Percentiles rank a stretch among this genome's conserved stretches.
Conservation (phyloP, 1,284 basidiomycete species). For the Hemileia vastatrix region DNA sequence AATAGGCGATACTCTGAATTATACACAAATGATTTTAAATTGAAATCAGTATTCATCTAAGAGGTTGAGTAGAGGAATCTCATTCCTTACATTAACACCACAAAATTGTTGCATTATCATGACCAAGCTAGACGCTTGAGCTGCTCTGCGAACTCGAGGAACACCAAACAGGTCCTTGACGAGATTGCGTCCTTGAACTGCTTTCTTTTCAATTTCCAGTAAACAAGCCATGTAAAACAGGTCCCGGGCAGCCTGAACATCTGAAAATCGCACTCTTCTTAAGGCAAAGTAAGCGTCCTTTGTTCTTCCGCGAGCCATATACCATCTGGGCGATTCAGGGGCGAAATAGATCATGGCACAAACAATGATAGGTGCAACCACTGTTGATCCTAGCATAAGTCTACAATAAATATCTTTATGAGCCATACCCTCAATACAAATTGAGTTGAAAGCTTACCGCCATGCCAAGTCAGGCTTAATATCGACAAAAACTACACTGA, state of each 20-base stretch:
- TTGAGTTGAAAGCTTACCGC: not conserved
- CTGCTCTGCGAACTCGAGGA: slow-evolving; percentile 63
- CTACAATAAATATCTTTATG: too few species aligned
- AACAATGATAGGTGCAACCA: slow-evolving; percentile 20
- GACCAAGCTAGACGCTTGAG: slow-evolving; percentile 44
- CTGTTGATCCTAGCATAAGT: slow-evolving; percentile 21
- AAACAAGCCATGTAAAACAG: slow-evolving; percentile 55
- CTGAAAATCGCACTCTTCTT: slow-evolving; percentile 10
- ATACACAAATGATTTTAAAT: slow-evolving; percentile 25
- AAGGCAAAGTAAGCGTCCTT: not conserved
- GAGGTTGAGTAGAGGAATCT: not conserved
- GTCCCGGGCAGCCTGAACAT: slow-evolving; percentile 47
- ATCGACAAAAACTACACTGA: slow-evolving; percentile 22
- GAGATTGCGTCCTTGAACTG: slow-evolving; percentile 48
- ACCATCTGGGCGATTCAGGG: slow-evolving; percentile 21
- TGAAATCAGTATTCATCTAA: slow-evolving; percentile 7
- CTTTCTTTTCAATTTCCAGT: slow-evolving; percentile 57
- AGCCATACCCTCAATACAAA: too few species aligned
- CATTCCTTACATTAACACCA: slow-evolving; percentile 14
- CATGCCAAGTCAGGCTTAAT: slow-evolving; percentile 10
- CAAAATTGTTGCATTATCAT: slow-evolving; percentile 23
- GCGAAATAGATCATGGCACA: slow-evolving; percentile 22
- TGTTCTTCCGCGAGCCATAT: slow-evolving; percentile 9
- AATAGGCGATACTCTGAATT: slow-evolving; percentile 54
- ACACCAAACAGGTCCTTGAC: slow-evolving; percentile 60